phyloP scores from a whole-genome alignment of 192 early-diverging fungal species.

The Allomyces macrogynus region DNA sequence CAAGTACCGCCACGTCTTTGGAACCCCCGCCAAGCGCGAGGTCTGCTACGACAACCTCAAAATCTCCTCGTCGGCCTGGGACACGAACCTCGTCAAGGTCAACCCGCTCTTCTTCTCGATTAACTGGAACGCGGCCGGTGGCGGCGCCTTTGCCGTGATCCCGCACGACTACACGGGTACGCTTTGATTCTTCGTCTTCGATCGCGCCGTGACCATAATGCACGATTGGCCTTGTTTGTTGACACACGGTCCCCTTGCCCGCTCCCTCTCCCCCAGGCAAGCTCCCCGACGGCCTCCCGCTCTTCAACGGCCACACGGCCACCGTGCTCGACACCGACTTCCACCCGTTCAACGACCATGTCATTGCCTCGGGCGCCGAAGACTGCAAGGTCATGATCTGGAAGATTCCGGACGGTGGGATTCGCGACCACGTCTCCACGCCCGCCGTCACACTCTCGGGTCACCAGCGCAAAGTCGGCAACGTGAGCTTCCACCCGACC shows the following conservation, averaged over 20 bases:
- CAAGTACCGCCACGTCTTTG: conserved; percentile 88
- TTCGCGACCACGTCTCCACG: not conserved
- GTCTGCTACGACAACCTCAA: conserved; percentile 83
- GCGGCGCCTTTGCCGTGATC: conserved; percentile 94
- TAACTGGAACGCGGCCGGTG: conserved; percentile 67
- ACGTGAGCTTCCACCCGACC: conserved; percentile 89
- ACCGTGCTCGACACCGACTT: conserved; percentile 96
- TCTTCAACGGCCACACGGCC: conserved; percentile 81
- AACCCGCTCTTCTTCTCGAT: conserved; percentile 65
- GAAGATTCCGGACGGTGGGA: conserved; percentile 61
- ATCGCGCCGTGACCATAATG: too few relatives aligned
- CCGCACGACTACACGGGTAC: conserved; percentile 45
- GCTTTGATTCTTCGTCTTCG: not conserved
- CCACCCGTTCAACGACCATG: conserved; percentile 91
- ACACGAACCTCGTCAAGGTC: conserved; percentile 87
- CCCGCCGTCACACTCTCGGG: not conserved
- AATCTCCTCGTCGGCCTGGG: conserved; percentile 79
- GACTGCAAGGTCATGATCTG: conserved; percentile 86
- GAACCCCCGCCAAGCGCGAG: conserved; percentile 71
- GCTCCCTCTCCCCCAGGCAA: conserved; percentile 39
- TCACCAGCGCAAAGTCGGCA: conserved; percentile 65
- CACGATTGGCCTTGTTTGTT: too few relatives aligned
- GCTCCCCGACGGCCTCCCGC: conserved; percentile 62
- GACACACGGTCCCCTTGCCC: too few relatives aligned
- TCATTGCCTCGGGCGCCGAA: conserved; percentile 73